Evolutionary conservation across 2,329 filamentous ascomycete species (phyloP), one percentile per base, ranked within the genome.

Genomic region (Biscogniauxia marginata): DNA sequence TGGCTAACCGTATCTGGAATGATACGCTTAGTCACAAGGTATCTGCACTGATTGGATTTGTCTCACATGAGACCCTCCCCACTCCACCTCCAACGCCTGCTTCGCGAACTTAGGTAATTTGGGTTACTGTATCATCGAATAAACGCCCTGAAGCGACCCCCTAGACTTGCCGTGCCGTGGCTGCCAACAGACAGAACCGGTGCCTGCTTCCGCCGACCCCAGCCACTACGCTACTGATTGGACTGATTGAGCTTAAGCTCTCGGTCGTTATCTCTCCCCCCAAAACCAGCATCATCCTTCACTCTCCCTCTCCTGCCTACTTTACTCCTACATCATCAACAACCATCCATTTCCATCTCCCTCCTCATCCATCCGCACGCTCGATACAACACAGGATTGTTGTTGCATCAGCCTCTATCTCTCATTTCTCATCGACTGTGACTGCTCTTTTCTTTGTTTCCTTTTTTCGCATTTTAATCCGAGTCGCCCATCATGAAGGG

Each of bases 401-500:
- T 39, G 30, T 39, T 39, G 30, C 30, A 39, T 39, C 30, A 16
- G n/a, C n/a, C n/a, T n/a, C 9, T 5, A 39, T 39, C 9, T 39
- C 30, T 4, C 13, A 39, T 6, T 39, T 39, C n/a, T n/a, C 39
- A 50, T 55, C 53, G 50, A 59, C 13, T 43, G 11, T 18, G 18
- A 45, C 50, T 34, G 45, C 48, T 30, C n/a, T 20, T 18, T 22
- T 7, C 49, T 46, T 24, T 39, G 24, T 50, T 16, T 22, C 50
- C 13, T 44, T 39, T 53, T 46, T 19, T 39, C 22, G 9, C 43
- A 22, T 30, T 52, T 20, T 57, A 48, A 52, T 50, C 34, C 21
- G 63, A 67, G 63, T 67, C 64, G 74, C 74, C 75, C 77, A 81
- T 66, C 75, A 98, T 97, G 93, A 97, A 96, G 88, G 86, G 86